phyloP scores from a whole-genome alignment of 73 alveolate species.

The Tetrahymena thermophila region DNA sequence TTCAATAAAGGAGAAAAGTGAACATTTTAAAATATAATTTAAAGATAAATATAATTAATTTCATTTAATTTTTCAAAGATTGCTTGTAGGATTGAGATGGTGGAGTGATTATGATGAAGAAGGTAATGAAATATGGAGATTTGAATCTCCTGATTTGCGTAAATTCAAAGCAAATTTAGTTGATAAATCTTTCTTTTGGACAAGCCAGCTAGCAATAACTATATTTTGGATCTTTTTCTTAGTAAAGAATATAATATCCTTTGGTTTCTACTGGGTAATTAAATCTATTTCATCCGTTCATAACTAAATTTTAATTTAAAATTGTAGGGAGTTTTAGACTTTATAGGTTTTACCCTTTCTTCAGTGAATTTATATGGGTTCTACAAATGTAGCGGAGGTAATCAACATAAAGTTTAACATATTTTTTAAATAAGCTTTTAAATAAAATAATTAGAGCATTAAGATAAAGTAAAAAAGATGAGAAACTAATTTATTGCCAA shows the following conservation, averaged over 20 bases:
- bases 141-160: not conserved
- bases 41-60: not conserved
- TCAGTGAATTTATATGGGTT: not conserved
- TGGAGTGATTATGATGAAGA: not conserved
- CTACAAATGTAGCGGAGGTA: not conserved
- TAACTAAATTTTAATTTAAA: not conserved
- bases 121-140: not conserved
- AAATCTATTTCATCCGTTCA: not conserved
- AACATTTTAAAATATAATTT: not conserved
- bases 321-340: not conserved
- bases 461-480: not conserved
- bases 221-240: not conserved
- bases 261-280: not conserved
- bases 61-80: not conserved
- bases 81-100: not conserved
- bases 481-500: not conserved
- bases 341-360: not conserved
- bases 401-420: not conserved
- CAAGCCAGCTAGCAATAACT: not conserved
- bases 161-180: not conserved
- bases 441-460: not conserved
- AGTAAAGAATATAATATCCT: not conserved
- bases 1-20: not conserved
- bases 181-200: not conserved
- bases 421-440: not conserved